Evolutionary conservation across 75 land plant genomes (phyloP), one percentile per base, ranked within the genome.

Genomic region (Cunninghamia lanceolata): DNA sequence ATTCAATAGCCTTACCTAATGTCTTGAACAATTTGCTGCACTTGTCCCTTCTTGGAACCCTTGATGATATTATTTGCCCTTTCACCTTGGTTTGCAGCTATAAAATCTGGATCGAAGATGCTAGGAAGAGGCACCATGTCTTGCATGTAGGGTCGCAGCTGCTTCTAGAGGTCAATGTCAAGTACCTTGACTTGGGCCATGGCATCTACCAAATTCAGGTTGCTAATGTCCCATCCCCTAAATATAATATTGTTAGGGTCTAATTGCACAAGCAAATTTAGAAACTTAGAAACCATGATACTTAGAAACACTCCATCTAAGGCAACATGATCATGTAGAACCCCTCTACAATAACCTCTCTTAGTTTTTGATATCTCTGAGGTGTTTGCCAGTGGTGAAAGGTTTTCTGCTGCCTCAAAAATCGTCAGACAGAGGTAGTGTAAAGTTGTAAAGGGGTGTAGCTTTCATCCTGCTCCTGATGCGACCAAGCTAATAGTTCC

Each of bases 221-320:
- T 89, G 87, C 94, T 96, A 34, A 97, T 97, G 86, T 97, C 99
- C 98, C 98, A 97, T 50, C 98, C 99, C 3, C 99, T 96, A 89
- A 97, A 90, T 40, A 97, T 95, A 82, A 97, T 89, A 68, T 96
- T 98, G 85, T 96, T 93, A 14, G 99, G 99, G 39, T 96, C 93
- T 70, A 97, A 98, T 98, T 96, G 82, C 30, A 87, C 45, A 79
- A 82, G 54, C 54, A 86, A 14, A 73, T 63, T 25, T 25, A 63
- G 68, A 63, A 25, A 63, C 5, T 63, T 28, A 5, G 25, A 63
- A 4, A 25, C n/a, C n/a, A n/a, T n/a, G n/a, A n/a, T n/a, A n/a
- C n/a, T n/a, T n/a, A 63, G 8, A 63, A 63, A 63, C n/a, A n/a
- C n/a, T n/a, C n/a, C n/a, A n/a, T n/a, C n/a, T n/a, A n/a, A n/a